These are phyloP conservation scores for Fusarium nisikadoi DNA, from an alignment of 2,329 filamentous ascomycete genomes.

Conservation along the genomic window DNA sequence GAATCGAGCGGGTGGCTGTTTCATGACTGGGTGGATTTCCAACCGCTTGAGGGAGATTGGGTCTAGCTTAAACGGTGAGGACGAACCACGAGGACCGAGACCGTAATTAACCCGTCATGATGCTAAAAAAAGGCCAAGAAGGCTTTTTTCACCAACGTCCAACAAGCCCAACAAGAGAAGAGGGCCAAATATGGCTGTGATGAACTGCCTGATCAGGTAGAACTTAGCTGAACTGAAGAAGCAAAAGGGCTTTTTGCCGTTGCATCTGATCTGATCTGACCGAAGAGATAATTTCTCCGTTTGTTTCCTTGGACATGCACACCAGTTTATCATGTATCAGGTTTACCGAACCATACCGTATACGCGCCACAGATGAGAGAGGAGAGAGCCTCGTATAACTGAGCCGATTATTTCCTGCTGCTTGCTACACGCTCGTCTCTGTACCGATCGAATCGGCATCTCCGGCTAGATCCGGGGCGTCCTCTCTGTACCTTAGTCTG, in stretches of 20 bases:
- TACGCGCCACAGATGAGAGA: constrained; percentile 3
- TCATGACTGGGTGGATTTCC: constrained; percentile 17
- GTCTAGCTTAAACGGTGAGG: constrained; percentile 35
- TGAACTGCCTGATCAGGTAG: constrained; percentile 12
- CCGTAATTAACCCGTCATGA: constrained; percentile 40
- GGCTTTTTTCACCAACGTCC: neutral
- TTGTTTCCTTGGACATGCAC: neutral
- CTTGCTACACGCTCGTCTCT: neutral
- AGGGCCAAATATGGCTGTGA: constrained; percentile 4
- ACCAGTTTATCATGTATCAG: neutral
- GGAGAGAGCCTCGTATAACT: constrained; percentile 28
- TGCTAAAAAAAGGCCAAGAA: constrained; percentile 34
- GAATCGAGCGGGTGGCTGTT: constrained; percentile 34
- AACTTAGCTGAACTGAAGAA: constrained; percentile 10
- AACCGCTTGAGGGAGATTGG: constrained; percentile 2
- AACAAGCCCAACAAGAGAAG: constrained; percentile 8
- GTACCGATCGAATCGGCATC: constrained; percentile 26
- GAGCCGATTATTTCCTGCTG: constrained; percentile 9
- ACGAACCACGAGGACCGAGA: constrained; percentile 19
- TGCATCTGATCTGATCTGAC: neutral
- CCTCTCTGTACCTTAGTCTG: neutral
- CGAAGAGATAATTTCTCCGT: neutral
- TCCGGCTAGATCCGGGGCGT: constrained; percentile 18
- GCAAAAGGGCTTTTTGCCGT: neutral
- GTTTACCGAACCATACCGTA: neutral